phyloP scores from a whole-genome alignment of 148 eudicot species.

The Drosera capensis region DNA sequence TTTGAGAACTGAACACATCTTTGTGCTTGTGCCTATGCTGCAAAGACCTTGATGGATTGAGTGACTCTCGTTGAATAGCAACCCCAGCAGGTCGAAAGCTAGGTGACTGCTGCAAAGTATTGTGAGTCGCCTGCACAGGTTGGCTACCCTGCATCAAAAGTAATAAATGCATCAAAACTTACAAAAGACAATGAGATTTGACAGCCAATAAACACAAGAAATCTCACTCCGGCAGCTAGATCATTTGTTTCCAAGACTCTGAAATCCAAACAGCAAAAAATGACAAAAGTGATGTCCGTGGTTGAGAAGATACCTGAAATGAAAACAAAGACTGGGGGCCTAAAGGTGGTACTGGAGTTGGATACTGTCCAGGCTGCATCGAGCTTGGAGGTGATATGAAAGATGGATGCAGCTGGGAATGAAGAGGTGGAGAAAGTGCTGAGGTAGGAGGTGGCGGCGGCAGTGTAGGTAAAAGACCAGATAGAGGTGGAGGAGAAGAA shows the following conservation, averaged over 20 bases:
- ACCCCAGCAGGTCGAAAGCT: conserved; percentile 34
- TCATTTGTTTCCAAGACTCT: conserved; percentile 15
- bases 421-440: conserved; percentile 9
- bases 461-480: conserved; percentile 23
- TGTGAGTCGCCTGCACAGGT: conserved; percentile 25
- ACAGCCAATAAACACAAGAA: conserved; percentile 1
- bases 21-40: conserved; percentile 32
- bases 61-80: conserved; percentile 12
- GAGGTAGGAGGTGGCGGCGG: conserved; percentile 13
- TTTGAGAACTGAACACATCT: conserved; percentile 30
- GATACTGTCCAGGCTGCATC: neutral
- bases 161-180: conserved; percentile 1
- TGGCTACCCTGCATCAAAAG: conserved; percentile 33
- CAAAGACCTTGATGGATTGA: conserved; percentile 28
- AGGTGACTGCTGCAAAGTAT: conserved; percentile 34
- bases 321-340: conserved; percentile 10
- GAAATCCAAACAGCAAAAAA: conserved; percentile 16
- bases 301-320: conserved; percentile 23
- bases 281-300: conserved; percentile 19
- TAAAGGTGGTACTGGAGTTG: neutral
- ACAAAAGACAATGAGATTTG: neutral
- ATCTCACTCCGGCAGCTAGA: conserved; percentile 24
- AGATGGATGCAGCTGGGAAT: conserved; percentile 3
- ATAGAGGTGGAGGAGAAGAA: conserved; percentile 29
- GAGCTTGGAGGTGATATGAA: conserved; percentile 10